Evolutionary conservation across 2,329 filamentous ascomycete genomes (phyloP).

Genomic region (Drechslerella dactyloides): DNA sequence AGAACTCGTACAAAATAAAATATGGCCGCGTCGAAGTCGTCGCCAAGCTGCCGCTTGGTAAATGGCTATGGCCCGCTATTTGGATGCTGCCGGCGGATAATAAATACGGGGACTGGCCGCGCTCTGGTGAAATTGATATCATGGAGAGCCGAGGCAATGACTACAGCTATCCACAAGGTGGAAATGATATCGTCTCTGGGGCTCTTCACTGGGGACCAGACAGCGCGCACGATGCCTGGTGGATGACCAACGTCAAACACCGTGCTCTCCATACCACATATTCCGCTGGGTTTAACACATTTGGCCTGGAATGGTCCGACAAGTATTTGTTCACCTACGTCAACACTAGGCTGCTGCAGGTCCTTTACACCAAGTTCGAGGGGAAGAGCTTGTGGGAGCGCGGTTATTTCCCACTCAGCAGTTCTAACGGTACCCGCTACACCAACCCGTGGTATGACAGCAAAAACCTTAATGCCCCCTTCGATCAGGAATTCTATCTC

Average conservation of each 20-base stretch:
- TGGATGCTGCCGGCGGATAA: constrained; percentile 81
- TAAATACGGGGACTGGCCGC: constrained; percentile 77
- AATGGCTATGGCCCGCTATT: constrained; percentile 92
- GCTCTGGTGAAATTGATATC: constrained; percentile 84
- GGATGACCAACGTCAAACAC: constrained; percentile 80
- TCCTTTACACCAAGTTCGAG: constrained; percentile 78
- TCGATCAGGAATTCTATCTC: constrained; percentile 77
- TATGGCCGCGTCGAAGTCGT: constrained; percentile 82
- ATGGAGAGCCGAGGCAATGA: constrained; percentile 83
- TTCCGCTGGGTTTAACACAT: constrained; percentile 72
- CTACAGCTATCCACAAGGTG: constrained; percentile 74
- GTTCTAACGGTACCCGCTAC: constrained; percentile 70
- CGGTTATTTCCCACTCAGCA: constrained; percentile 70
- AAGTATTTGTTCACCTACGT: constrained; percentile 89
- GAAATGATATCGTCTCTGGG: constrained; percentile 80
- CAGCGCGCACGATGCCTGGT: constrained; percentile 75
- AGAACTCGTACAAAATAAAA: constrained; percentile 72
- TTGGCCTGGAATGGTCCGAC: constrained; percentile 82
- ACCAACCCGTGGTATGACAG: constrained; percentile 70
- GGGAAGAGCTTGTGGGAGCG: constrained; percentile 69
- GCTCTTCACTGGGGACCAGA: constrained; percentile 83
- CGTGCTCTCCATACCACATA: constrained; percentile 77
- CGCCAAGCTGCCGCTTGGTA: constrained; percentile 75
- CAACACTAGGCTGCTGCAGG: constrained; percentile 78
- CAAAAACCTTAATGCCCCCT: constrained; percentile 70